These are phyloP conservation scores for Quercus glauca DNA, from an alignment of 306 rosid species.

Conservation along the genomic window DNA sequence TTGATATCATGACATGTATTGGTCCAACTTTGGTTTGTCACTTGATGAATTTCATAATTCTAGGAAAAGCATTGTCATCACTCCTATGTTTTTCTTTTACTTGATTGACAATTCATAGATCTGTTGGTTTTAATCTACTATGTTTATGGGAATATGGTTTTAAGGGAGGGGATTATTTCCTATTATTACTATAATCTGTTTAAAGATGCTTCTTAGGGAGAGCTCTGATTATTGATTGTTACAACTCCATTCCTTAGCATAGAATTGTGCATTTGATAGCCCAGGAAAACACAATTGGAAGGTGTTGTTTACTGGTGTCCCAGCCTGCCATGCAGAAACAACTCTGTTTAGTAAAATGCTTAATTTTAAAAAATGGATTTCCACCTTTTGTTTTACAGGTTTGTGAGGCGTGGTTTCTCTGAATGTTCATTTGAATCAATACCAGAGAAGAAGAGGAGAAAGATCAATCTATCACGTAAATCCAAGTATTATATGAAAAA, in stretches of 20 bases:
- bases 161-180: background rate
- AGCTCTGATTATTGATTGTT: background rate
- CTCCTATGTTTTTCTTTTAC: no score
- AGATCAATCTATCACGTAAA: constrained; percentile 78
- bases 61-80: no score
- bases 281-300: background rate
- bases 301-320: background rate
- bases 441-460: constrained; percentile 68
- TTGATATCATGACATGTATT: no score
- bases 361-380: constrained; percentile 5
- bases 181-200: background rate
- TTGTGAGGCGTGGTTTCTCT: constrained; percentile 92
- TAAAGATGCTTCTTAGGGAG: background rate
- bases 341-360: background rate
- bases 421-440: constrained; percentile 79
- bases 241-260: background rate
- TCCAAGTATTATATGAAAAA: constrained; percentile 90
- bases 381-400: constrained; percentile 50
- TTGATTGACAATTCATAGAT: no score
- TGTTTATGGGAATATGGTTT: no score
- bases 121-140: no score
- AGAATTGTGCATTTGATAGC: background rate
- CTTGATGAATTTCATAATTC: no score
- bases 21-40: no score
- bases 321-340: background rate